A percentile compares a stretch with the other conserved stretches of the same genome.
Evolutionary conservation across 2,329 filamentous ascomycete species (phyloP).

Genomic region (Pseudopithomyces maydicus): DNA sequence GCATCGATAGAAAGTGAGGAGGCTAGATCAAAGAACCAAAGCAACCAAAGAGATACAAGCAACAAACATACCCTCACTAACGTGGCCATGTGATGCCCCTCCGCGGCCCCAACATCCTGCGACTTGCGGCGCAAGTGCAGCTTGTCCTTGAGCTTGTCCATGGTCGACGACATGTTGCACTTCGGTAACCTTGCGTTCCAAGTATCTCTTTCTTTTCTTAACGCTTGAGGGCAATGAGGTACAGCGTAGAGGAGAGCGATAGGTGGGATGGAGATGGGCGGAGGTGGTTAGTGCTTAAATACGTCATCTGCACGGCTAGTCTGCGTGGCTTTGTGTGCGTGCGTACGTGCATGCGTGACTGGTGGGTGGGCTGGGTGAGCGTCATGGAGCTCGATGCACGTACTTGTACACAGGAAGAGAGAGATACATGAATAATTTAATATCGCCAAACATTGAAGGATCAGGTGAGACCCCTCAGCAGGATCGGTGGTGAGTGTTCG

Average conservation of each 20-base stretch:
- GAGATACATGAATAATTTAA: no score
- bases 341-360: neutral
- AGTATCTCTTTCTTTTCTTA: neutral
- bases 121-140: constrained; percentile 42
- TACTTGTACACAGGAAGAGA: no score
- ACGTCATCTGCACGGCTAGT: neutral
- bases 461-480: no score
- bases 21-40: neutral
- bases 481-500: no score
- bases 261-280: neutral
- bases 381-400: neutral
- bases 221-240: neutral
- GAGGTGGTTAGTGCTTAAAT: neutral
- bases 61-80: constrained; percentile 17
- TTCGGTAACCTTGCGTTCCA: neutral
- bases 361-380: neutral
- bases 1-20: no score
- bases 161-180: constrained; percentile 16
- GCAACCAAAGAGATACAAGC: neutral
- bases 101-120: constrained; percentile 27
- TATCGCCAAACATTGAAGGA: no score
- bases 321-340: neutral
- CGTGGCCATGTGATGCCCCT: constrained; percentile 1
- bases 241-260: neutral
- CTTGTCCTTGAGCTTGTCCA: constrained; percentile 45